These are phyloP conservation scores for Daucus carota DNA, from an alignment of 129 eudicot species.

Conservation along the genomic window DH1_v3.0 NC_030384.2:31316001-31316500, in stretches of 20 bases:
- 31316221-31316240: background rate
- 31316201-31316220: background rate
- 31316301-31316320: too few species aligned
- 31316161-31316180: too few species aligned
- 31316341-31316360: too few species aligned
- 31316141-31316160: background rate
- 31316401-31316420: too few species aligned
- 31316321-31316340: too few species aligned
- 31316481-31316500: constrained; percentile 42
- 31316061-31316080: background rate
- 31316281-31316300: too few species aligned
- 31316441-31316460: constrained; percentile 63
- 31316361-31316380: too few species aligned
- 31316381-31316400: too few species aligned
- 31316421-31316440: constrained; percentile 33
- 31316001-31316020: too few species aligned
- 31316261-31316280: background rate
- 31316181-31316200: background rate
- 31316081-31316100: background rate
- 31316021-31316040: background rate
- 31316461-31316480: constrained; percentile 57
- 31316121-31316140: background rate
- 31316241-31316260: background rate
- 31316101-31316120: background rate
- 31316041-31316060: background rate